These are phyloP conservation scores for Astrocystis sublimbata DNA, from an alignment of 495 filamentous ascomycete species.

Conservation along the genomic window DNA sequence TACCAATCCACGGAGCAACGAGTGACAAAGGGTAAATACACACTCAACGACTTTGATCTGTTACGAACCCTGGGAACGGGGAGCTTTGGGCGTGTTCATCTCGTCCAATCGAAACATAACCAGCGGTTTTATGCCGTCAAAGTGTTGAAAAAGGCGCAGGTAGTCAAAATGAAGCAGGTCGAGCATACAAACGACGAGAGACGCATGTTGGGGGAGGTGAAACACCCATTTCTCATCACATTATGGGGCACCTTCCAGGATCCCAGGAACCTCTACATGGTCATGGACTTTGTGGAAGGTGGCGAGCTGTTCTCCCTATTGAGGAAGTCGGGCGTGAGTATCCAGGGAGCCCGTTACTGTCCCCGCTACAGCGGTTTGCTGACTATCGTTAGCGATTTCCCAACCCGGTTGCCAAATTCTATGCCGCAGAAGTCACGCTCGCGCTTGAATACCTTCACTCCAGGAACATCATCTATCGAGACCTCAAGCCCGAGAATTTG, in stretches of 20 bases:
- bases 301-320: conserved; percentile 95
- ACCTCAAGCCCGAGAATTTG: conserved; percentile 95
- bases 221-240: conserved; percentile 96
- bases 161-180: conserved; percentile 99
- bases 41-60: conserved; percentile 81
- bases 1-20: conserved; percentile 46
- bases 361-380: background rate
- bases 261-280: conserved; percentile 95
- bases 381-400: conserved; percentile 75
- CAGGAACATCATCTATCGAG: conserved; percentile 94
- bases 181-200: conserved; percentile 99
- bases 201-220: conserved; percentile 89
- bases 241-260: conserved; percentile 99
- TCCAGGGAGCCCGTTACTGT: background rate
- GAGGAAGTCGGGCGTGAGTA: conserved; percentile 90
- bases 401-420: conserved; percentile 98
- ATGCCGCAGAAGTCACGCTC: conserved; percentile 94
- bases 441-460: conserved; percentile 95
- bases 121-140: conserved; percentile 97
- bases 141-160: conserved; percentile 96
- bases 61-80: conserved; percentile 92
- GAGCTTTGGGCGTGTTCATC: conserved; percentile 93
- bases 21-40: conserved; percentile 97
- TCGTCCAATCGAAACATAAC: conserved; percentile 97
- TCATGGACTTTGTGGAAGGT: conserved; percentile 99